Evolutionary conservation across 129 eudicot genomes (phyloP), one percentile per base, ranked within the genome.

Genomic region (Flaveria linearis): DNA sequence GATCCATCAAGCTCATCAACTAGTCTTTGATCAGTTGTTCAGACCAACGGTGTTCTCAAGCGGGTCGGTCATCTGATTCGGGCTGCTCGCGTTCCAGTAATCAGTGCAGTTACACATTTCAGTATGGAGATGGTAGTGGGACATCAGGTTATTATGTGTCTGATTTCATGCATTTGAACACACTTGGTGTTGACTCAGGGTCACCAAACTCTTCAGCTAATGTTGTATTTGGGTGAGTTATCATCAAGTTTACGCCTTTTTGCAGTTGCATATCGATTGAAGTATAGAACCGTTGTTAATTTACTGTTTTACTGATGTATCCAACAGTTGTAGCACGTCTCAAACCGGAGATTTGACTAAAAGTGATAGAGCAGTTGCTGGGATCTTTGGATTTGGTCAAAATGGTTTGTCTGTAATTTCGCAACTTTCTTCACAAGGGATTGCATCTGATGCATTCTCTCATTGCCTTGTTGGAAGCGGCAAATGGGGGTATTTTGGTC

Each of bases 331-430:
- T 87, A 91, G 97, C 86, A 88, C 92, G 41, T 60, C 96, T 46
- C 89, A 84, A 78, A 83, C 94, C 9, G 99, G 99, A 57, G 97
- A 91, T 72, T 85, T 95, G 82, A 86, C 89, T 14, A 95, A 89
- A 74, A 68, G 91, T 1, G 97, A 95, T 75, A 83, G 97, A 84
- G 97, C 99, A 13, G 96, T 91, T 84, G 96, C 91, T 77, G 99
- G 99, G 53, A 91, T 95, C 18, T 89, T 95, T 84, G 99, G 99
- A 25, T 91, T 95, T 68, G 99, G 99, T 51, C 99, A 95, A 85
- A 93, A 91, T 76, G 89, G 96, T 52, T 83, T 91, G 84, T 95
- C 99, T 1, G 82, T 95, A 42, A 81, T 95, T 77, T 86, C 99
- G 6, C 99, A 95, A 78, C 93, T 95, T 76, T 82, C 94, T 71